Conservation (phyloP, 495 filamentous ascomycete species). For the Trichoderma gamsii region DNA sequence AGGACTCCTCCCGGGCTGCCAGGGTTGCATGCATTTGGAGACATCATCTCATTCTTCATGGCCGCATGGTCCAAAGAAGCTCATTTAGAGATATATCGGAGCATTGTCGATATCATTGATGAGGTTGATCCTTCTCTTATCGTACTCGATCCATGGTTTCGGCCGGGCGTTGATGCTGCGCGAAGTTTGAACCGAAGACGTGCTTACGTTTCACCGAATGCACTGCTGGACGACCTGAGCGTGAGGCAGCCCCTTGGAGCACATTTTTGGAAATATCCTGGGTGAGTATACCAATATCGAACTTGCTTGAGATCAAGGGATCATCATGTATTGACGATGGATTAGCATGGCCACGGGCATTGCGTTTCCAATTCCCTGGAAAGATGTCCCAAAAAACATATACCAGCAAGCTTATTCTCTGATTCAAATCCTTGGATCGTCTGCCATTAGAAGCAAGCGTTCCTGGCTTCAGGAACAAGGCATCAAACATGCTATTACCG, state of each 20-base stretch:
- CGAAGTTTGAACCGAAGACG: constrained; percentile 18
- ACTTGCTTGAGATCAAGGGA: not conserved
- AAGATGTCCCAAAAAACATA: constrained; percentile 36
- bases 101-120: constrained; percentile 33
- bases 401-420: constrained; percentile 27
- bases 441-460: constrained; percentile 9
- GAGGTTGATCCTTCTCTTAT: constrained; percentile 33
- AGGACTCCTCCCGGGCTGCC: not conserved
- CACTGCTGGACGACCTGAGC: constrained; percentile 35
- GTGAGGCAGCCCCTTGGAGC: constrained; percentile 29
- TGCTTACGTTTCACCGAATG: constrained; percentile 32
- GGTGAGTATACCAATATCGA: not conserved
- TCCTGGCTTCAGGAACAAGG: constrained; percentile 15
- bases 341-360: constrained; percentile 38
- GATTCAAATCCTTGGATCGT: not conserved
- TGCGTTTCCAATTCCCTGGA: constrained; percentile 40
- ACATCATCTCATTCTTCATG: not conserved
- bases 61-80: constrained; percentile 34
- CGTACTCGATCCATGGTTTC: constrained; percentile 38
- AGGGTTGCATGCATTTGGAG: not conserved
- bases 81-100: constrained; percentile 34
- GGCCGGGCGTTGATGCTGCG: constrained; percentile 38
- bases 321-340: not conserved
- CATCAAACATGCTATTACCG: constrained; percentile 2
- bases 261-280: constrained; percentile 21